Conservation (phyloP, 208 protist genomes). For the Trypanosoma theileri region DNA sequence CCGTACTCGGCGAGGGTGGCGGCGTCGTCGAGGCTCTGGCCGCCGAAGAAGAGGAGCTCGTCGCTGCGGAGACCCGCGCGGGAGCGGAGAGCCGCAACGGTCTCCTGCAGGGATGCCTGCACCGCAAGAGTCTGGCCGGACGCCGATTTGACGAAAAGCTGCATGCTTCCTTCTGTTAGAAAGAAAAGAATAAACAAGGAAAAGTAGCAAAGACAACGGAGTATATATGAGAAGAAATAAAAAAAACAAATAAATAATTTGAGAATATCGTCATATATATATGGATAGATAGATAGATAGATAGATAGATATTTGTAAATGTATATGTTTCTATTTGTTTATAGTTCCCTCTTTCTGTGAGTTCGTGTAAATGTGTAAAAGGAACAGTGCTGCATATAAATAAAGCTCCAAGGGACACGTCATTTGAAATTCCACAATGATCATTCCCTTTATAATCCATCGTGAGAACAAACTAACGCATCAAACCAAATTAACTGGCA, state of each 20-base stretch:
- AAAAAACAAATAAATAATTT: slow-evolving; percentile 12
- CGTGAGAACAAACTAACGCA: too few species aligned
- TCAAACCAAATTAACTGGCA: too few species aligned
- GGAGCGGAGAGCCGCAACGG: slow-evolving; percentile 78
- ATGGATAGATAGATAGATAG: slow-evolving; percentile 10
- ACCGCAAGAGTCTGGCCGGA: slow-evolving; percentile 89
- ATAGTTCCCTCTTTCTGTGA: too few species aligned
- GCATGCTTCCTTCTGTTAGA: slow-evolving; percentile 71
- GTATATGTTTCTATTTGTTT: slow-evolving; percentile 1
- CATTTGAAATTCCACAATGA: too few species aligned
- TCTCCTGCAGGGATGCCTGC: slow-evolving; percentile 80
- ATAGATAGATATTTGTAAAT: not conserved
- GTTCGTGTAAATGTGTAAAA: too few species aligned
- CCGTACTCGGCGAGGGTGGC: slow-evolving; percentile 66
- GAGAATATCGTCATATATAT: too few species aligned
- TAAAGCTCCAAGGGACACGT: too few species aligned
- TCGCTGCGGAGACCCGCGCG: slow-evolving; percentile 72
- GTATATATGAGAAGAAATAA: slow-evolving; percentile 17
- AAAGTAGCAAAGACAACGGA: not conserved
- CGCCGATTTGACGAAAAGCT: slow-evolving; percentile 93
- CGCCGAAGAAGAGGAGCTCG: slow-evolving; percentile 89
- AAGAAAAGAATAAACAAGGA: not conserved
- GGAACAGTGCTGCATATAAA: too few species aligned
- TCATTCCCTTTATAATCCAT: too few species aligned
- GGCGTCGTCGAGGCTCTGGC: slow-evolving; percentile 83